These are phyloP conservation scores for Pseudovirgaria hyperparasitica DNA, from an alignment of 2,329 filamentous ascomycete species.

Conservation along the genomic window DNA sequence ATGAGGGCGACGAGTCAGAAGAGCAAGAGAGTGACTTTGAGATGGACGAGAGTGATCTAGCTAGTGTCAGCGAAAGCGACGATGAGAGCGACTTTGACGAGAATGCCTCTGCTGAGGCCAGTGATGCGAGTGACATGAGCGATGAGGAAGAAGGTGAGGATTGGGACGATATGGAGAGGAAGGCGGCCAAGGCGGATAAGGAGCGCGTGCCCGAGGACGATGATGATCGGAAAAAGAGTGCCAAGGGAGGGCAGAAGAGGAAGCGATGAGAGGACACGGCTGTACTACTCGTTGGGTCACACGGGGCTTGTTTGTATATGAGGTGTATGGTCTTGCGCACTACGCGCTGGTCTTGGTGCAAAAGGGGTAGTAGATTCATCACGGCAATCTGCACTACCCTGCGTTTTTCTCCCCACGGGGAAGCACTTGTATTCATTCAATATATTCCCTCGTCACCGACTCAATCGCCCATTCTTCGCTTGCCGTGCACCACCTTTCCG, in stretches of 20 bases:
- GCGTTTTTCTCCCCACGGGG: too few species aligned
- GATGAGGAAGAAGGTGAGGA: constrained; percentile 67
- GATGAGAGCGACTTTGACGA: constrained; percentile 91
- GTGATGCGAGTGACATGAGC: constrained; percentile 48
- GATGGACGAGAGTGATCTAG: constrained; percentile 72
- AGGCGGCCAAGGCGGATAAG: constrained; percentile 54
- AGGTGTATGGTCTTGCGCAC: too few species aligned
- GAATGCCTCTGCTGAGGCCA: constrained; percentile 71
- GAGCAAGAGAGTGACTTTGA: constrained; percentile 90
- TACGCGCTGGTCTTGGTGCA: too few species aligned
- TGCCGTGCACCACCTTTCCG: background rate
- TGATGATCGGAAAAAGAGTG: constrained; percentile 41
- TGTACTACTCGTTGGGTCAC: too few species aligned
- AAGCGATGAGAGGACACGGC: too few species aligned
- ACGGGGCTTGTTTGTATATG: too few species aligned
- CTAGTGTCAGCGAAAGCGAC: constrained; percentile 60
- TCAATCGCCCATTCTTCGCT: background rate
- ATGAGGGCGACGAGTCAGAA: constrained; percentile 61
- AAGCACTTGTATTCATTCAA: too few species aligned
- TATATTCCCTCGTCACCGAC: too few species aligned
- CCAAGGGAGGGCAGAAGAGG: constrained; percentile 59
- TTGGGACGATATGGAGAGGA: constrained; percentile 90
- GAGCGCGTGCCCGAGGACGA: constrained; percentile 42
- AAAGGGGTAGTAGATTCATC: too few species aligned
- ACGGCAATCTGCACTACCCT: too few species aligned